These are phyloP conservation scores for Chlamydomonas sp. DNA, from an alignment of 139 green algal genomes.

Conservation along the genomic window DNA sequence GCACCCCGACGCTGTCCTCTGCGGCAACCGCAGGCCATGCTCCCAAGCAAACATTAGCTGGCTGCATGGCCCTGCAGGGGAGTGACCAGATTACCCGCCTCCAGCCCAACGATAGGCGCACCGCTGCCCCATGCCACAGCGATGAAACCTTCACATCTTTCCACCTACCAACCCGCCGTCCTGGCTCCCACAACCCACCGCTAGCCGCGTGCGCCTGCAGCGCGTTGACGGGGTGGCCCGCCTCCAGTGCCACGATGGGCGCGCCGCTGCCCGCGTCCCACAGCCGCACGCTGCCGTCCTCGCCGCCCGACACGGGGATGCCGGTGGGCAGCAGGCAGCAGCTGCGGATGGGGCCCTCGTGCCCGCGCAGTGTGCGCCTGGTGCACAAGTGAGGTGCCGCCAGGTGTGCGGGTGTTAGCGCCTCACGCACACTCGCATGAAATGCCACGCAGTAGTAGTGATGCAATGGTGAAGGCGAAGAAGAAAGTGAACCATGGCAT, in stretches of 20 bases:
- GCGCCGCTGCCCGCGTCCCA: slow-evolving; percentile 51
- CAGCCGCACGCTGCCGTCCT: slow-evolving; percentile 56
- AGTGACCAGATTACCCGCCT: no score
- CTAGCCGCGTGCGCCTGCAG: slow-evolving; percentile 39
- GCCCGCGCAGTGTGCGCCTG: slow-evolving; percentile 49
- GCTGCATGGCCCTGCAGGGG: no score
- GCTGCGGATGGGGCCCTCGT: slow-evolving; percentile 48
- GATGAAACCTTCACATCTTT: background rate
- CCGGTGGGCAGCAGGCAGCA: slow-evolving; percentile 38
- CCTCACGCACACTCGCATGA: background rate
- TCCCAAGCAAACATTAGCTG: no score
- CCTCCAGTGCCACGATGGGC: slow-evolving; percentile 51
- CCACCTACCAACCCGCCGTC: background rate
- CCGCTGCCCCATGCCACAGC: background rate
- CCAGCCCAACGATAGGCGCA: no score
- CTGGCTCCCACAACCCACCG: slow-evolving; percentile 4
- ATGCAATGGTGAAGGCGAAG: no score
- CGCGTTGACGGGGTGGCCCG: slow-evolving; percentile 19
- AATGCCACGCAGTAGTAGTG: no score
- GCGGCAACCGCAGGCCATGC: no score
- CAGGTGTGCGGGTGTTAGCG: background rate
- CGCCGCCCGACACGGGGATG: slow-evolving; percentile 45
- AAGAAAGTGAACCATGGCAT: no score
- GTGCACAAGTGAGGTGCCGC: background rate
- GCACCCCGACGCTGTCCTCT: no score